A percentile compares a stretch with the other conserved stretches of the same genome.
Evolutionary conservation across 2,329 filamentous ascomycete genomes (phyloP).

Genomic region (Trichocomaceae sp.): DNA sequence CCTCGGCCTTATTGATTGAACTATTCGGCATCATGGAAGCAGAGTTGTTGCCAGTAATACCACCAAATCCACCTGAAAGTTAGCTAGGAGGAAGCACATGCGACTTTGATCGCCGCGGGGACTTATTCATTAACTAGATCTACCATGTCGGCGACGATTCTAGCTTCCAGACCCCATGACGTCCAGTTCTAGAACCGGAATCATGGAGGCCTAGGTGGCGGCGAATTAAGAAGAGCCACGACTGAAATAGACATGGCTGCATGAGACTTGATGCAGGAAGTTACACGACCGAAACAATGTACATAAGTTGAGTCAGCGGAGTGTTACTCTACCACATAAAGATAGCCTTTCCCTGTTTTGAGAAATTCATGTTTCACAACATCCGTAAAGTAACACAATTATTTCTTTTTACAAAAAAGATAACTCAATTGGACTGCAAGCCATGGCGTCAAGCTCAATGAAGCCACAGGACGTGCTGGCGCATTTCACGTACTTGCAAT

Average conservation of each 20-base stretch:
- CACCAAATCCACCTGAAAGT: too few relatives aligned
- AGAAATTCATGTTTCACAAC: background rate
- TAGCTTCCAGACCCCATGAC: too few relatives aligned
- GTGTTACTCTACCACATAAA: background rate
- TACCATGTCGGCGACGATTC: too few relatives aligned
- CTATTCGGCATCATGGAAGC: too few relatives aligned
- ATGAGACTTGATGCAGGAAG: background rate
- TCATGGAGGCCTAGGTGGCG: too few relatives aligned
- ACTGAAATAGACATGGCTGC: background rate
- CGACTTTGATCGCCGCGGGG: too few relatives aligned
- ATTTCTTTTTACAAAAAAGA: background rate
- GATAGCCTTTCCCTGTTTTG: background rate
- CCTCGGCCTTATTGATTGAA: too few relatives aligned
- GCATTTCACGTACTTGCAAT: background rate
- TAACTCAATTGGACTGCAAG: background rate
- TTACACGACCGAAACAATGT: background rate
- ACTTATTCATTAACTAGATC: too few relatives aligned
- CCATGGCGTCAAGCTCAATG: background rate
- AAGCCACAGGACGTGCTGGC: background rate
- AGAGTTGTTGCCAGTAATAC: too few relatives aligned
- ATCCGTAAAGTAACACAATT: background rate
- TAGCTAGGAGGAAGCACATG: too few relatives aligned
- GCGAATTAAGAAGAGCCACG: background rate
- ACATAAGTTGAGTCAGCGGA: background rate
- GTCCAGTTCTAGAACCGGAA: too few relatives aligned